Base-by-base conservation (phyloP, 2,329 filamentous ascomycete species). In the Paradendryphiella salina region DNA sequence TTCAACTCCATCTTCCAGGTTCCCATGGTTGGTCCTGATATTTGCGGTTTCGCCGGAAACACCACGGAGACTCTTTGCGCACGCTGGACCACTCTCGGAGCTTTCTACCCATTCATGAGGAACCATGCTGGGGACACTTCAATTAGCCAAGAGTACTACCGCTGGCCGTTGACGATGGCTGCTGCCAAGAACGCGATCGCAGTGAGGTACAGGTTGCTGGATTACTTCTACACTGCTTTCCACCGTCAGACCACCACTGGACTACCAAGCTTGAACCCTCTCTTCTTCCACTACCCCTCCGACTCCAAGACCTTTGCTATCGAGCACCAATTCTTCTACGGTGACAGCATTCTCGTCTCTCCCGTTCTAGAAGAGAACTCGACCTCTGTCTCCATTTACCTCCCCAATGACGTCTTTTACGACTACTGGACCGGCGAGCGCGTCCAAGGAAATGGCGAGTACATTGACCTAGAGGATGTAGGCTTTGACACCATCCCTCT, bases 141-240 rank as follows among this genome's bases (percentile, higher is more conserved):
- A 1, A 77, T 82, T n/a, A 66, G 66, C 3, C 88, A 90, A 66
- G 88, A 90, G 66, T 87, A 88, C 67, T 71, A 68, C 53, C 59
- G 59, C 39, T 70, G 65, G 67, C 55, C 57, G 2, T 51, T 59
- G 66, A 87, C 89, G 2, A 77, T 86, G 0, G 75, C 81, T 15
- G 85, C 86, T 0, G 87, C 87, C 0, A 80, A 79, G 47, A 85
- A 82, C 42, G 85, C 83, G 14, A 89, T 91, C 60, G 79, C 81
- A 21, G 85, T 86, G 39, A 81, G 88, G 13, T 92, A 91, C 75
- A 79, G 82, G 11, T 76, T 92, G 13, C 78, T 92, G 3, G 88
- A 90, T 64, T 91, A 91, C 73, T 79, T 90, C 54, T 91, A 91
- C 76, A 91, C 88, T 1, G 82, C 85, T 1, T 78, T 89, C 65